These are phyloP conservation scores for Saprolegnia parasitica DNA, from an alignment of 352 stramenopile genomes.

Conservation along the genomic window DNA sequence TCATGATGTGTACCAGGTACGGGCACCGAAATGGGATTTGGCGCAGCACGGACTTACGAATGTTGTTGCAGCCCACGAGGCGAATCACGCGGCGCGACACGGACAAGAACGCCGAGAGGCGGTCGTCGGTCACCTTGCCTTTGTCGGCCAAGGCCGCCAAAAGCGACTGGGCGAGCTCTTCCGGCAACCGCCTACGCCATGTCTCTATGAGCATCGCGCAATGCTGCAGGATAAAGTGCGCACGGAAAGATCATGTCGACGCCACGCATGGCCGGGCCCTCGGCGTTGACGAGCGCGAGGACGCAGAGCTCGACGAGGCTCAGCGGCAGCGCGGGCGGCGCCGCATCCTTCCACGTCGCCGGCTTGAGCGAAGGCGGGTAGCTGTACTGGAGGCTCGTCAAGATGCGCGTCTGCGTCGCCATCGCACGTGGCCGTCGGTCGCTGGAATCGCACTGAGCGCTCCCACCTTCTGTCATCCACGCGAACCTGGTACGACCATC, in stretches of 20 bases:
- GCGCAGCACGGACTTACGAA: slow-evolving; percentile 82
- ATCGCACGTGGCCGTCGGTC: background rate
- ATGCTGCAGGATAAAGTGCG: background rate
- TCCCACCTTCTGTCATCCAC: slow-evolving; percentile 4
- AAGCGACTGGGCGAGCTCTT: slow-evolving; percentile 75
- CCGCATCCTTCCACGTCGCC: background rate
- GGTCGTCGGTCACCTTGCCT: slow-evolving; percentile 77
- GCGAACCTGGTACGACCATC: background rate
- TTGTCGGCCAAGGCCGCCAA: slow-evolving; percentile 63
- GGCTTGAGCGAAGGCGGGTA: slow-evolving; percentile 7
- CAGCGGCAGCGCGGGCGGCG: background rate
- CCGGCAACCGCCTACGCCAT: slow-evolving; percentile 53
- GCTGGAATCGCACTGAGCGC: slow-evolving; percentile 3
- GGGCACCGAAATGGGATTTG: slow-evolving; percentile 82
- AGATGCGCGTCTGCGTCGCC: slow-evolving; percentile 13
- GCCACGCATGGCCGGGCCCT: slow-evolving; percentile 18
- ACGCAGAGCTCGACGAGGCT: slow-evolving; percentile 27
- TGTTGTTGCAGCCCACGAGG: slow-evolving; percentile 63
- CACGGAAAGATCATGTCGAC: slow-evolving; percentile 27
- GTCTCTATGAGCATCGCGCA: background rate
- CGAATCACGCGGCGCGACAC: slow-evolving; percentile 64
- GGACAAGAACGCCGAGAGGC: slow-evolving; percentile 76
- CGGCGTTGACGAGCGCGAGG: slow-evolving; percentile 15
- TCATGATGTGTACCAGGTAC: slow-evolving; percentile 46
- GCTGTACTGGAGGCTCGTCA: slow-evolving; percentile 22